Evolutionary conservation across 2,329 filamentous ascomycete genomes (phyloP).

Genomic region (Didymella keratinophila): DNA sequence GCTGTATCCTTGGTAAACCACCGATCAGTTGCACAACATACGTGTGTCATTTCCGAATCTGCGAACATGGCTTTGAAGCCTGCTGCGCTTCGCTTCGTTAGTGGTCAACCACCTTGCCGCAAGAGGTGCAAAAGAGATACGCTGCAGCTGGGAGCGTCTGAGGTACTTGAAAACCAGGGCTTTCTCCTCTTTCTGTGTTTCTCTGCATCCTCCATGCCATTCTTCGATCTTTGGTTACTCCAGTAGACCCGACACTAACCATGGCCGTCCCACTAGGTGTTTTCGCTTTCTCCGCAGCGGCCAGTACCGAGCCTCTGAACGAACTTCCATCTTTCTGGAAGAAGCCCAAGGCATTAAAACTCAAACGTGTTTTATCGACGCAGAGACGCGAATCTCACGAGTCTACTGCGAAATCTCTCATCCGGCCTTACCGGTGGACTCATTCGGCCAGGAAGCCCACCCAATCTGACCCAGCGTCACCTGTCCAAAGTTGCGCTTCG

Average conservation of each 20-base stretch:
- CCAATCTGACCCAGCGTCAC: conserved; percentile 32
- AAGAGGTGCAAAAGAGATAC: conserved; percentile 39
- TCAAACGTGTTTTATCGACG: conserved; percentile 40
- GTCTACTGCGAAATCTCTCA: conserved; percentile 42
- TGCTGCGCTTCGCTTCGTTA: conserved; percentile 30
- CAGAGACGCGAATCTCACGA: conserved; percentile 39
- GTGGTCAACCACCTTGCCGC: conserved; percentile 44
- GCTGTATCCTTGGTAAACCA: conserved; percentile 42
- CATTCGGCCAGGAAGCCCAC: conserved; percentile 32
- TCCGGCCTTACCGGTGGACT: conserved; percentile 33
- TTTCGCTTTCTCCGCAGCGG: conserved; percentile 46
- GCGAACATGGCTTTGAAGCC: conserved; percentile 40
- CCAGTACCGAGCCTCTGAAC: conserved; percentile 46
- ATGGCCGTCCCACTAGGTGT: conserved; percentile 52
- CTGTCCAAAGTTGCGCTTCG: conserved; percentile 31
- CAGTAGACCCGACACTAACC: conserved; percentile 41
- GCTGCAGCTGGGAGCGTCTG: conserved; percentile 41
- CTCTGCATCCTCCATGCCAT: conserved; percentile 29
- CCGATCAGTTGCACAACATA: conserved; percentile 47
- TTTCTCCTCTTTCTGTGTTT: conserved; percentile 36
- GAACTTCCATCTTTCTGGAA: conserved; percentile 45
- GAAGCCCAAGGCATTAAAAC: conserved; percentile 39
- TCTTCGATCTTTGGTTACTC: conserved; percentile 9
- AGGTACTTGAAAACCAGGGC: conserved; percentile 44
- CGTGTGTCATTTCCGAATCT: conserved; percentile 40